Evolutionary conservation across 2,329 filamentous ascomycete species (phyloP).

Genomic region (Ophiostoma populinum): DNA sequence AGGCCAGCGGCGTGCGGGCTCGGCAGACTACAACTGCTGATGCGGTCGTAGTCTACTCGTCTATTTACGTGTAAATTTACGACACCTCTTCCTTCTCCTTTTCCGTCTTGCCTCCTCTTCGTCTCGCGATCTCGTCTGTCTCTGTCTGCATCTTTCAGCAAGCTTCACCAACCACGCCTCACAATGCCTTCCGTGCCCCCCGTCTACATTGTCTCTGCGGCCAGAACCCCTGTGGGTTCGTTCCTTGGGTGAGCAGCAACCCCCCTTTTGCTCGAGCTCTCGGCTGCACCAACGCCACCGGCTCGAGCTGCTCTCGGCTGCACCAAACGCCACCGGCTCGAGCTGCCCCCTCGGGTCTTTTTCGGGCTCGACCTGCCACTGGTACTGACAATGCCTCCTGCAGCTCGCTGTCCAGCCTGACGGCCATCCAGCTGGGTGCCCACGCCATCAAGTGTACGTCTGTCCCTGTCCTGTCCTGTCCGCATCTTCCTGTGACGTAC

Average conservation of each 20-base stretch:
- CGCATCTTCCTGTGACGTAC: too few relatives aligned
- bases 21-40: neutral
- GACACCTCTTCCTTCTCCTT: conserved; percentile 1
- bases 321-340: neutral
- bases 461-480: neutral
- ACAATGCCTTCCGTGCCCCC: conserved; percentile 65
- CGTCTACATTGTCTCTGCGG: conserved; percentile 90
- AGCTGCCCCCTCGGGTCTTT: neutral
- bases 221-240: conserved; percentile 78
- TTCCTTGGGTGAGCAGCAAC: conserved; percentile 64
- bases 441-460: conserved; percentile 76
- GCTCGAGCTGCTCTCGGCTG: neutral
- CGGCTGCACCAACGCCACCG: neutral
- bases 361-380: too few relatives aligned
- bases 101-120: neutral
- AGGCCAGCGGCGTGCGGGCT: neutral
- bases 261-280: conserved; percentile 2
- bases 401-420: conserved; percentile 78
- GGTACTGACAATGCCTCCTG: neutral
- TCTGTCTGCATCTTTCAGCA: neutral
- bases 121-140: neutral
- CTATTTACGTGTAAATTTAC: conserved; percentile 1
- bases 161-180: neutral
- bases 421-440: conserved; percentile 70
- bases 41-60: neutral